Percentiles rank a stretch among this genome's conserved stretches.
Evolutionary conservation across 164 flowering plant genomes (phyloP).

Genomic region (Berberis vulgaris): DNA sequence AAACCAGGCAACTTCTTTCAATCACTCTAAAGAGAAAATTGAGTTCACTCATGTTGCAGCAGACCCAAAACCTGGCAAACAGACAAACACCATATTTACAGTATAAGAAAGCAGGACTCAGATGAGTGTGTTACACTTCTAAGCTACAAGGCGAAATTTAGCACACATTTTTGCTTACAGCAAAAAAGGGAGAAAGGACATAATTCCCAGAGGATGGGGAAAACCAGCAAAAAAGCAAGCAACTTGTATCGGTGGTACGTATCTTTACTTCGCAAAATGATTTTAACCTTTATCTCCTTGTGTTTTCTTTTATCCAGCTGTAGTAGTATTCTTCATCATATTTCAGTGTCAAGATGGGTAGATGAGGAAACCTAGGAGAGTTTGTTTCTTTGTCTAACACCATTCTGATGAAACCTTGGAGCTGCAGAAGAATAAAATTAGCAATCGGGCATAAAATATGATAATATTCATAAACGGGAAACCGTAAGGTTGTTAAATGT

Average conservation of each 20-base stretch:
- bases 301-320: not conserved
- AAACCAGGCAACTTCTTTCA: not conserved
- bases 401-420: not conserved
- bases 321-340: not conserved
- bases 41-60: not conserved
- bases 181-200: not conserved
- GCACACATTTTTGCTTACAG: not conserved
- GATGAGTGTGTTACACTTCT: not conserved
- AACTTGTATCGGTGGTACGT: slow-evolving; percentile 1
- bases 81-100: not conserved
- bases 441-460: not conserved
- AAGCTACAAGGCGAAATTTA: not conserved
- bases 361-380: not conserved
- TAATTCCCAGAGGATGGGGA: not conserved
- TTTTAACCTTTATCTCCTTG: not conserved
- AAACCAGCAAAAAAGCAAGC: not conserved
- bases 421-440: not conserved
- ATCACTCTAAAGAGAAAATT: not conserved
- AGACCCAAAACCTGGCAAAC: not conserved
- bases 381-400: slow-evolving; percentile 1
- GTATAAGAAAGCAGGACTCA: not conserved
- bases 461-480: not conserved
- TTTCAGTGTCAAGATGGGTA: not conserved
- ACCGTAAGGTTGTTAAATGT: not conserved
- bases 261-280: not conserved